These are phyloP conservation scores for Daedaleopsis nitida DNA, from an alignment of 768 basidiomycete genomes.

Conservation along the genomic window DNA sequence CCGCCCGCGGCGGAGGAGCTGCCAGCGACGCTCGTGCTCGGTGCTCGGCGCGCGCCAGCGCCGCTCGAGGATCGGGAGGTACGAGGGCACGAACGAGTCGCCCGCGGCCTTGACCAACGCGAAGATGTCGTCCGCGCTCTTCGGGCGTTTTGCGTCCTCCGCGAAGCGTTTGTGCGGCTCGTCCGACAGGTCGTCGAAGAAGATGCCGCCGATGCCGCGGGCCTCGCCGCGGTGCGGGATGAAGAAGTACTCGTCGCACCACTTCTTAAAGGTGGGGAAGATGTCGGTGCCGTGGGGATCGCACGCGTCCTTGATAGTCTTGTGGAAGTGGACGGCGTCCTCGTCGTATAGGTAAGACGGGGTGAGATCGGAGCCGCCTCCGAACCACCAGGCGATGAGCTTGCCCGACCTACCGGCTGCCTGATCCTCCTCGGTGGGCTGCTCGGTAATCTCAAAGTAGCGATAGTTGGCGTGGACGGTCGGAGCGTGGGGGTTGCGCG, in stretches of 20 bases:
- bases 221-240: conserved; percentile 86
- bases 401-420: conserved; percentile 41
- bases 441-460: conserved; percentile 90
- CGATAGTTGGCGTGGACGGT: conserved; percentile 97
- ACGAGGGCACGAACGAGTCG: conserved; percentile 85
- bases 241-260: conserved; percentile 98
- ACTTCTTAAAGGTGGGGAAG: conserved; percentile 83
- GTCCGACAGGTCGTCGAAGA: conserved; percentile 90
- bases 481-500: conserved; percentile 89
- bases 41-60: conserved; percentile 58
- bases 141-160: conserved; percentile 46
- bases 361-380: conserved; percentile 93
- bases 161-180: conserved; percentile 66
- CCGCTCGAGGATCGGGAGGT: conserved; percentile 78
- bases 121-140: conserved; percentile 71
- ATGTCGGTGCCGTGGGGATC: conserved; percentile 67
- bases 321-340: conserved; percentile 88
- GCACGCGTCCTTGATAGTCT: conserved; percentile 72
- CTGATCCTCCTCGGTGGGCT: conserved; percentile 26
- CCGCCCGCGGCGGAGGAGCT: conserved; percentile 84
- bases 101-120: conserved; percentile 71
- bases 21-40: conserved; percentile 84
- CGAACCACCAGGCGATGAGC: conserved; percentile 96
- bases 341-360: conserved; percentile 90
- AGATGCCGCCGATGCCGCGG: conserved; percentile 91